Evolutionary conservation across 441 rosid species (phyloP).

Genomic region (Theobroma grandiflorum): DNA sequence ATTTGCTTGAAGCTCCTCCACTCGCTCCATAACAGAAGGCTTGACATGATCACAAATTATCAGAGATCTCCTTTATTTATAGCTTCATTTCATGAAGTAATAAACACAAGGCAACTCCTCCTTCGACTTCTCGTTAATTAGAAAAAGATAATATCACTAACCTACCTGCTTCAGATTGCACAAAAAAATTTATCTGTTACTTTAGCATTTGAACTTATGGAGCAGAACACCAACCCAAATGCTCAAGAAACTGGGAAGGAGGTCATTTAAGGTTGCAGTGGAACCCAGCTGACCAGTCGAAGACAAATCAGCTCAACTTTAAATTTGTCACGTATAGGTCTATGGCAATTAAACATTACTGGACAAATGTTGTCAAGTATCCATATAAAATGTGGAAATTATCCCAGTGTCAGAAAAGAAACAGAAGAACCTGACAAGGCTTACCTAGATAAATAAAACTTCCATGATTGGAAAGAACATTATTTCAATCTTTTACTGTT

Average conservation of each 20-base stretch:
- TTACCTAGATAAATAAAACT: background rate
- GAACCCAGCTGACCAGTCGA: background rate
- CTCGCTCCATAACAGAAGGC: conserved; percentile 18
- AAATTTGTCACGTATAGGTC: background rate
- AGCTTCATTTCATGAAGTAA: background rate
- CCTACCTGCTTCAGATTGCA: background rate
- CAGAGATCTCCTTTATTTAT: background rate
- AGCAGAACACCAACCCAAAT: conserved; percentile 5
- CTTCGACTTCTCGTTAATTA: background rate
- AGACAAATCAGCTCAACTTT: background rate
- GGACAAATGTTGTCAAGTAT: background rate
- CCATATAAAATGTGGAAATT: background rate
- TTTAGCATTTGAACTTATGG: conserved; percentile 1
- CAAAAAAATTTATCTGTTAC: background rate
- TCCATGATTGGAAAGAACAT: background rate
- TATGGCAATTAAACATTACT: background rate
- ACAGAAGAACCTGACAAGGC: background rate
- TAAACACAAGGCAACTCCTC: background rate
- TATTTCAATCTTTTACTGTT: background rate
- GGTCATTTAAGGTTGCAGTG: background rate
- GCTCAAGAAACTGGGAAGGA: background rate
- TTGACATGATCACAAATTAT: conserved; percentile 18
- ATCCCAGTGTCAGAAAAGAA: background rate
- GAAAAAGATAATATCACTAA: background rate
- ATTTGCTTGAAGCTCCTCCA: conserved; percentile 24